Base-by-base conservation (phyloP, 1,284 basidiomycete species). In the Apiotrichum domesticum region DNA sequence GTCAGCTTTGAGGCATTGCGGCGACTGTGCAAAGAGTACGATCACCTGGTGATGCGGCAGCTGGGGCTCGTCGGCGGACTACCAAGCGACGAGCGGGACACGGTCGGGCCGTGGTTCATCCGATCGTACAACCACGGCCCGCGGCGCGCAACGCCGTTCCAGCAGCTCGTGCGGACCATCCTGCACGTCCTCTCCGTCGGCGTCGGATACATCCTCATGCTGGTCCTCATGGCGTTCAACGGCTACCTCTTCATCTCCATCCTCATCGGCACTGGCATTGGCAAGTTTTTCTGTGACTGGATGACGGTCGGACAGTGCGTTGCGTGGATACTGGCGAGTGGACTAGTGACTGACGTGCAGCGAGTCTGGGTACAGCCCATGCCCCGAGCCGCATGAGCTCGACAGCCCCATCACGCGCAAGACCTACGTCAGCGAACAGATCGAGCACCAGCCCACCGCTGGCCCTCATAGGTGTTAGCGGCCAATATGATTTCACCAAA, bases 271-370 rank as follows among this genome's bases (percentile, higher is more conserved):
- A 52, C 59, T 7, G 66, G 63, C 14, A 42, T 68, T 6, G 68
- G 68, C 21, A 68, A 70, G 54, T 68, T 65, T 56, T 59, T 70
- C 35, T 68, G 68, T 43, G 68, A 70, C 53, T 70, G 68, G 68
- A 37, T 67, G 32, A 52, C 43, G 2, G 34, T 62, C 4, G 52
- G 42, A 9, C 35, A 15, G 55, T 57, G 41, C 44, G 55, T 57
- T 39, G 37, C 8, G 21, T 21, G 21, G 21, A 21, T 21, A 7
- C 29, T 2, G 29, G 2, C 13, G 8, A 13, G 41, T 15, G 11
- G 21, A 21, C 21, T 21, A 21, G 21, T 32, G 3, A 45, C 44
- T 45, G 29, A 45, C 29, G 2, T 21, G 6, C n/a, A 47, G 46
- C 15, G 46, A 37, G 3, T n/a, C 34, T 2, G 46, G 35, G 15